These are phyloP conservation scores for Paracoccidioides brasiliensis DNA, from an alignment of 2,329 filamentous ascomycete species.

Conservation along the genomic window DNA sequence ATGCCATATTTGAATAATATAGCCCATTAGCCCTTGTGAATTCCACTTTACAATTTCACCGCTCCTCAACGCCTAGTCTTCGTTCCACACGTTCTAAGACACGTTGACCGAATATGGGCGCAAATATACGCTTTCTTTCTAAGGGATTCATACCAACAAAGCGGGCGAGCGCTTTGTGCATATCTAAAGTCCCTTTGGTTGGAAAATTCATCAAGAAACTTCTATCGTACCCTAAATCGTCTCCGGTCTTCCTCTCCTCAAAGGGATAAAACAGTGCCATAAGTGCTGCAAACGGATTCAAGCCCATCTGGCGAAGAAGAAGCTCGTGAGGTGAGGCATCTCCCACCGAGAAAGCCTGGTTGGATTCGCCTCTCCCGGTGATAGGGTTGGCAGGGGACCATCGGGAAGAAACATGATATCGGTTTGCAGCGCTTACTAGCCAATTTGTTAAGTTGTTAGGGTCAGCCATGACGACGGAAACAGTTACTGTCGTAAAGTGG, in stretches of 20 bases:
- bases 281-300: conserved; percentile 63
- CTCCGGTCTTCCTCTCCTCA: neutral
- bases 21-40: neutral
- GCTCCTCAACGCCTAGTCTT: conserved; percentile 28
- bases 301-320: conserved; percentile 50
- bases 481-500: neutral
- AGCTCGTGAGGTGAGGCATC: conserved; percentile 48
- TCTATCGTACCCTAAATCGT: neutral
- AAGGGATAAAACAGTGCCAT: conserved; percentile 36
- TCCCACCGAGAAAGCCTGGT: neutral
- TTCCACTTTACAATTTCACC: neutral
- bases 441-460: conserved; percentile 41
- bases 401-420: conserved; percentile 20
- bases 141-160: conserved; percentile 45
- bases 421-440: conserved; percentile 41
- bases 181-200: conserved; percentile 1
- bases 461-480: conserved; percentile 7
- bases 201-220: neutral
- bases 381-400: conserved; percentile 1
- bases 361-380: no score
- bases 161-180: conserved; percentile 34
- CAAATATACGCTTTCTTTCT: conserved; percentile 41
- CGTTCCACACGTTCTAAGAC: conserved; percentile 41
- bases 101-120: conserved; percentile 41
- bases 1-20: no score